These are phyloP conservation scores for Aureobasidium pullulans DNA, from an alignment of 2,329 filamentous ascomycete species.

Conservation along the genomic window DNA sequence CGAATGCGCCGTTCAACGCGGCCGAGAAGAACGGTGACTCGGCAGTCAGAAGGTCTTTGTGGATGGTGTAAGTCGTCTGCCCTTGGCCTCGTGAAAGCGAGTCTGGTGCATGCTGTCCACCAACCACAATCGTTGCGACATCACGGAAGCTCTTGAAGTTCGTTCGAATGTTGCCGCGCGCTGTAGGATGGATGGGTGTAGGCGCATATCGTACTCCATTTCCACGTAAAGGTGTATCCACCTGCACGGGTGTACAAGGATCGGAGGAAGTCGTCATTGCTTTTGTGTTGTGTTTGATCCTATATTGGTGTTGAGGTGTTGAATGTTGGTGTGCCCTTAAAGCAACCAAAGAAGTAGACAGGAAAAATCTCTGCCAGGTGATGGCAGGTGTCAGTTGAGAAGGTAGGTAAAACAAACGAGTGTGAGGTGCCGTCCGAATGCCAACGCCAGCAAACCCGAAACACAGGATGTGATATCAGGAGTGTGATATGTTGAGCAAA, in stretches of 20 bases:
- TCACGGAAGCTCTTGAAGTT: constrained; percentile 33
- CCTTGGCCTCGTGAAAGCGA: constrained; percentile 19
- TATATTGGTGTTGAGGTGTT: background rate
- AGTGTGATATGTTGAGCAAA: constrained; percentile 8
- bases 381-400: background rate
- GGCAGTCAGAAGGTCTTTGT: constrained; percentile 40
- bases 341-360: background rate
- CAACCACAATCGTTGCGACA: constrained; percentile 34
- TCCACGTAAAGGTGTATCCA: constrained; percentile 7
- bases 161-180: constrained; percentile 25
- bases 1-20: constrained; percentile 40
- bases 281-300: background rate
- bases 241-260: background rate
- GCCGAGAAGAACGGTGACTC: constrained; percentile 46
- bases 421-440: background rate
- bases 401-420: constrained; percentile 5
- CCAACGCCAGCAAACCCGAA: constrained; percentile 4
- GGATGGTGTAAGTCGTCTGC: constrained; percentile 36
- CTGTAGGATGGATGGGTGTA: constrained; percentile 13
- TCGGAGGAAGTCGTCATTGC: constrained; percentile 8
- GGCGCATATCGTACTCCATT: constrained; percentile 10
- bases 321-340: background rate
- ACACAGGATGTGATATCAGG: background rate
- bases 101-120: constrained; percentile 21
- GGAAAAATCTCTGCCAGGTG: background rate